These are phyloP conservation scores for Solanum aculeatissimum DNA, from an alignment of 305 asterid genomes.

Conservation along the genomic window DNA sequence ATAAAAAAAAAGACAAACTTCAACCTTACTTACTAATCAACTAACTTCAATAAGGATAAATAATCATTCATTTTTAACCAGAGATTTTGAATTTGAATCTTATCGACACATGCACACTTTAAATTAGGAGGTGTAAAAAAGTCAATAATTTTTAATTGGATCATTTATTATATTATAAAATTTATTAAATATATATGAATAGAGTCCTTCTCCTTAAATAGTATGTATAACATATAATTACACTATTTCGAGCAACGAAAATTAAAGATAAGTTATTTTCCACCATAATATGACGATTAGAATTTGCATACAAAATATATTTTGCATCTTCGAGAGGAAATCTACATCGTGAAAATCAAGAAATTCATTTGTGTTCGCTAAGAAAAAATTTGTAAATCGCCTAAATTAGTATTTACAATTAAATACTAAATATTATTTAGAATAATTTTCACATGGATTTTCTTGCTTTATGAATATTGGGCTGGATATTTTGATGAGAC, in stretches of 20 bases:
- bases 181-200: too few species aligned
- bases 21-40: background rate
- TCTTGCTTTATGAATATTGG: background rate
- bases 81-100: background rate
- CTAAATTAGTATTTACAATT: background rate
- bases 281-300: background rate
- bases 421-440: background rate
- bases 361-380: background rate
- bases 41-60: background rate
- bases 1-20: too few species aligned
- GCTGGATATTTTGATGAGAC: background rate
- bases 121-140: too few species aligned
- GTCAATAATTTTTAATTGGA: background rate
- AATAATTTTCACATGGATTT: background rate
- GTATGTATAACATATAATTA: background rate
- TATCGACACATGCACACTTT: too few species aligned
- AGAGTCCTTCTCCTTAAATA: background rate
- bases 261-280: background rate
- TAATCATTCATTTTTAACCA: background rate
- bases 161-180: background rate
- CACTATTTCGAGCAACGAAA: background rate
- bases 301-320: background rate
- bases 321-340: background rate
- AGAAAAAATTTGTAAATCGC: background rate
- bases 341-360: background rate